These are phyloP conservation scores for Ilyonectria mors-panacis DNA, from an alignment of 2,329 filamentous ascomycete genomes.

Conservation along the genomic window DNA sequence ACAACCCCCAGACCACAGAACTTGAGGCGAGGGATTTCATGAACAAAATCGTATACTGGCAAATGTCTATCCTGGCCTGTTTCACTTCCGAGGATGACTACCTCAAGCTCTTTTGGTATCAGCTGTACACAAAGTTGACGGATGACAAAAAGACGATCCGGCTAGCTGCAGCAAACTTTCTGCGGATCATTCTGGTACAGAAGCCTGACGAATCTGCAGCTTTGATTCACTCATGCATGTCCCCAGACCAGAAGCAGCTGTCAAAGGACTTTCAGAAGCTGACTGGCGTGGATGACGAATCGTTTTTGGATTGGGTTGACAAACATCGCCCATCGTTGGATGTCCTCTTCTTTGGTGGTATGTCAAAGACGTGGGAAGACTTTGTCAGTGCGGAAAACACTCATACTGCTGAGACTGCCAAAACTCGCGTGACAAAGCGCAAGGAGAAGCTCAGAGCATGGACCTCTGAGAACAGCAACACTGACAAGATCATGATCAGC, in stretches of 20 bases:
- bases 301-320: conserved; percentile 91
- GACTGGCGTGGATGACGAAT: conserved; percentile 89
- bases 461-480: conserved; percentile 77
- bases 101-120: conserved; percentile 89
- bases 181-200: conserved; percentile 94
- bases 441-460: conserved; percentile 87
- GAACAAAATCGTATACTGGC: conserved; percentile 94
- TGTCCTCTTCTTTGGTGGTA: conserved; percentile 82
- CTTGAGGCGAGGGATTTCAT: conserved; percentile 79
- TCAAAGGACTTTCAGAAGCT: conserved; percentile 85
- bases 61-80: conserved; percentile 86
- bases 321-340: conserved; percentile 85
- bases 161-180: conserved; percentile 83
- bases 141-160: conserved; percentile 78
- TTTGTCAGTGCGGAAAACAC: conserved; percentile 89
- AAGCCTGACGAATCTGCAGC: conserved; percentile 86
- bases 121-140: conserved; percentile 91
- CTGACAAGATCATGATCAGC: conserved; percentile 81
- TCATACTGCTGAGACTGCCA: conserved; percentile 82
- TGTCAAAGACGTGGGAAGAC: conserved; percentile 89
- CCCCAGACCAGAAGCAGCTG: conserved; percentile 79
- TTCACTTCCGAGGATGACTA: conserved; percentile 86
- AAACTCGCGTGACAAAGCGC: conserved; percentile 78
- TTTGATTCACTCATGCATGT: conserved; percentile 80
- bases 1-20: conserved; percentile 73